Base-by-base conservation (phyloP, 805 yeast genomes). In the Hanseniaspora valbyensis region DNA sequence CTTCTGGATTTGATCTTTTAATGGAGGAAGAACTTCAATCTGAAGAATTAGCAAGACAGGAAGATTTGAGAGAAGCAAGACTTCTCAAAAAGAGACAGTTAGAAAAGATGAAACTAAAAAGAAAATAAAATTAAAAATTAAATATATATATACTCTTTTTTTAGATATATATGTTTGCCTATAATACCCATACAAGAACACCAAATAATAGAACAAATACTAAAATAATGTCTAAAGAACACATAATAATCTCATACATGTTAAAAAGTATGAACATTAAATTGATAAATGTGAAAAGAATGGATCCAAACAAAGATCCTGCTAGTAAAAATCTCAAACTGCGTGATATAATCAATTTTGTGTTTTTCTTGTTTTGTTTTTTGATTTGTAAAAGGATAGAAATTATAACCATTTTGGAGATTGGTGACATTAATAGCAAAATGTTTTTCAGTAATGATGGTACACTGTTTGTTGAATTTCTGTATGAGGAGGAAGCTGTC, bases 1-100 rank as follows among this genome's bases (percentile, higher is more conserved):
- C 96, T 2, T 82, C 92, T 1, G 96, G 96, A 25, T 80, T 80
- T 25, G 96, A 90, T 55, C 78, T 92, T 22, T 67, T 87, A 38
- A 84, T 77, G 52, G 98, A 90, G 59, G 98, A 90, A 65, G 75
- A 69, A 54, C 60, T 75, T 30, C 81, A 95, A 12, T 70, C 78
- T 33, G 72, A 73, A 44, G 74, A 18, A 16, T 24, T 72, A 50
- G 98, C 95, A 0, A 73, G 76, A 56, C 55, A 72, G 36, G 98
- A 92, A 61, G 98, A 90, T 60, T 68, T 71, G 44, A 68, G 73
- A 48, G 96, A 89, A 61, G 77, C 76, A 59, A 76, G 69, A 49
- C 71, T 78, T 59, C 78, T 83, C 55, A 76, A 71, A 54, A 63
- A 61, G 53, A 72, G 67, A 50, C 71, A 71, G 14, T 63, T 63